Percentiles rank a stretch among this genome's conserved stretches.
Conservation (phyloP, 176 grass and related monocot genomes). For the Avena eriantha region DNA sequence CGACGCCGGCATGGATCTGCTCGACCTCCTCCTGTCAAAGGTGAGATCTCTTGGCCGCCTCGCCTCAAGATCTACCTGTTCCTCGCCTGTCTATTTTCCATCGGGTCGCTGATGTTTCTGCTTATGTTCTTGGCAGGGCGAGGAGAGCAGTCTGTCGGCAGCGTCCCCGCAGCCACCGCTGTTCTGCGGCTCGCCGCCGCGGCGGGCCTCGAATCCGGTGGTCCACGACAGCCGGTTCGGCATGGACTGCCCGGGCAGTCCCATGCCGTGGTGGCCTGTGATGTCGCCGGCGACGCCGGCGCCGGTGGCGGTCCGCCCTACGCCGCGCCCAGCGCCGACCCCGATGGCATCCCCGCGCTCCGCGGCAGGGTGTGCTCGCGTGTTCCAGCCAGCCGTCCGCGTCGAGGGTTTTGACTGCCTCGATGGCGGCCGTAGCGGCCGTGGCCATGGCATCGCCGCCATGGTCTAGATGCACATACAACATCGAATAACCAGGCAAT, state of each 20-base stretch:
- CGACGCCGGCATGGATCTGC: slow-evolving; percentile 68
- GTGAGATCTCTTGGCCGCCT: slow-evolving; percentile 27
- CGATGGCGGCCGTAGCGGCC: slow-evolving; percentile 58
- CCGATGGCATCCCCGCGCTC: slow-evolving; percentile 50
- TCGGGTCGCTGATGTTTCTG: neutral
- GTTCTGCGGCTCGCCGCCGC: slow-evolving; percentile 90
- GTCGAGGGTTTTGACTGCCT: slow-evolving; percentile 99
- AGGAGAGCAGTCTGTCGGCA: slow-evolving; percentile 51
- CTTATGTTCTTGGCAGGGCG: slow-evolving; percentile 47
- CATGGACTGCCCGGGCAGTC: slow-evolving; percentile 47
- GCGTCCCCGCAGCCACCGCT: slow-evolving; percentile 72
- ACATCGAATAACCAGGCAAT: slow-evolving; percentile 47
- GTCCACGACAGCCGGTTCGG: slow-evolving; percentile 87
- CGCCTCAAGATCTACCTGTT: neutral
- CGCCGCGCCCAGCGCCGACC: slow-evolving; percentile 33
- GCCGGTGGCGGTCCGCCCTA: slow-evolving; percentile 14
- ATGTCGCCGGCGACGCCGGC: neutral
- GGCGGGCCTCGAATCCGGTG: slow-evolving; percentile 78
- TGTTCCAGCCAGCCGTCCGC: slow-evolving; percentile 74
- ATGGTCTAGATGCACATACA: slow-evolving; percentile 78
- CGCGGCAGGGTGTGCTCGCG: slow-evolving; percentile 54
- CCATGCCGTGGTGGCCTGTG: slow-evolving; percentile 36
- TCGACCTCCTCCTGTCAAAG: slow-evolving; percentile 75
- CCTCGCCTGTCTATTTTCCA: neutral
- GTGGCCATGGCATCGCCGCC: slow-evolving; percentile 79